phyloP scores from a whole-genome alignment of 2,329 filamentous ascomycete species.

The Grosmannia huntii region DNA sequence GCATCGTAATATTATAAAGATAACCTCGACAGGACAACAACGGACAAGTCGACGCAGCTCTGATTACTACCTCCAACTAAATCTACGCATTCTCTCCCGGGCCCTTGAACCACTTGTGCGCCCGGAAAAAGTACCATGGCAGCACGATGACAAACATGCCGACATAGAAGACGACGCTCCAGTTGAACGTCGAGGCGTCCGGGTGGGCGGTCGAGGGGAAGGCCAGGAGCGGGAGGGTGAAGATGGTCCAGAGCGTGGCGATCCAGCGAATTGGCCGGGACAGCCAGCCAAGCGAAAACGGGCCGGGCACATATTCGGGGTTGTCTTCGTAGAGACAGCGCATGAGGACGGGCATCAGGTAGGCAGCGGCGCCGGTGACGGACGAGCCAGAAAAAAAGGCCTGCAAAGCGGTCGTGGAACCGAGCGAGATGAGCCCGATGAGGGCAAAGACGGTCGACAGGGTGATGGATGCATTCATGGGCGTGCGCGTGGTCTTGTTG shows the following conservation, averaged over 20 bases:
- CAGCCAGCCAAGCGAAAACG: background rate
- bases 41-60: background rate
- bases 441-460: constrained; percentile 2
- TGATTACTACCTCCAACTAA: background rate
- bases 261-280: constrained; percentile 2
- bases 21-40: no score
- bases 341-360: constrained; percentile 6
- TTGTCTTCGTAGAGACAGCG: constrained; percentile 5
- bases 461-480: background rate
- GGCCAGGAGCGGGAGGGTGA: constrained; percentile 3
- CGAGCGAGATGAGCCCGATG: constrained; percentile 3
- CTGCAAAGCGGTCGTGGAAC: background rate
- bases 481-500: background rate
- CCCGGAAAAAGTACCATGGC: constrained; percentile 2
- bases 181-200: constrained; percentile 3
- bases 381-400: constrained; percentile 5
- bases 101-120: constrained; percentile 2
- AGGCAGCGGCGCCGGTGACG: background rate
- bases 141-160: background rate
- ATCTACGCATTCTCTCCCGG: background rate
- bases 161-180: constrained; percentile 4
- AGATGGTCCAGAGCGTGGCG: background rate
- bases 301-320: constrained; percentile 1
- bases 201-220: constrained; percentile 2
- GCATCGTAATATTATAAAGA: no score